Percentiles rank a stretch among this genome's conserved stretches.
These are phyloP conservation scores for Nicotiana knightiana DNA, from an alignment of 257 asterid genomes.

Conservation along the genomic window DNA sequence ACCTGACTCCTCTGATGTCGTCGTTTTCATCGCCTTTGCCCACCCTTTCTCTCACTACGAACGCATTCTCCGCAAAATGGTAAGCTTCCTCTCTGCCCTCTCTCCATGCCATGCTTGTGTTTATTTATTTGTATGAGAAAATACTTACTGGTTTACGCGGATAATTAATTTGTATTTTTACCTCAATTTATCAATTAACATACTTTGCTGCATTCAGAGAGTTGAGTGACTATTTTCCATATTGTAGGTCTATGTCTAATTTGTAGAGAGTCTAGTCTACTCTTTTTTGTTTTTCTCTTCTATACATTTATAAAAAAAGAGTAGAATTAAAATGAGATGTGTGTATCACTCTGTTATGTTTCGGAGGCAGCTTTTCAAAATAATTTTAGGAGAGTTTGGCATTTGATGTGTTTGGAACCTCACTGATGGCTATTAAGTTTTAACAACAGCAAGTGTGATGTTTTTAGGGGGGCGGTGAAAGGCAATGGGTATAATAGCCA, in stretches of 20 bases:
- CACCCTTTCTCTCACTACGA: conserved; percentile 90
- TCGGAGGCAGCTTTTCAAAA: too few relatives aligned
- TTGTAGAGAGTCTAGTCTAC: too few relatives aligned
- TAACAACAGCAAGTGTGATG: background rate
- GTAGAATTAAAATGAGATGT: too few relatives aligned
- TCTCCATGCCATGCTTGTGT: background rate
- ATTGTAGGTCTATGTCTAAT: too few relatives aligned
- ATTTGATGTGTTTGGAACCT: background rate
- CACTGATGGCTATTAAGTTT: background rate
- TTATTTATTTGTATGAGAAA: too few relatives aligned
- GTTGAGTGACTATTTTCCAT: background rate
- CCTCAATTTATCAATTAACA: background rate
- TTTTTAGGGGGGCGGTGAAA: background rate
- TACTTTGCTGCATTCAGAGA: background rate
- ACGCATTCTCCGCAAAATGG: conserved; percentile 96
- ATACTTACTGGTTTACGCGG: too few relatives aligned
- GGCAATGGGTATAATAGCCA: background rate
- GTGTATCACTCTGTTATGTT: too few relatives aligned
- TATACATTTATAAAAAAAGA: too few relatives aligned
- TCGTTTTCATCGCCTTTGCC: conserved; percentile 68
- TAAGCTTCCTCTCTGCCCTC: conserved; percentile 3
- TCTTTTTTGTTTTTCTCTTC: too few relatives aligned
- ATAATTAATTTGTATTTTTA: background rate
- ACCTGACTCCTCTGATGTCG: conserved; percentile 46
- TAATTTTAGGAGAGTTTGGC: background rate